Evolutionary conservation across 2,329 filamentous ascomycete genomes (phyloP).

Genomic region (Tolypocladium pustulatum): DNA sequence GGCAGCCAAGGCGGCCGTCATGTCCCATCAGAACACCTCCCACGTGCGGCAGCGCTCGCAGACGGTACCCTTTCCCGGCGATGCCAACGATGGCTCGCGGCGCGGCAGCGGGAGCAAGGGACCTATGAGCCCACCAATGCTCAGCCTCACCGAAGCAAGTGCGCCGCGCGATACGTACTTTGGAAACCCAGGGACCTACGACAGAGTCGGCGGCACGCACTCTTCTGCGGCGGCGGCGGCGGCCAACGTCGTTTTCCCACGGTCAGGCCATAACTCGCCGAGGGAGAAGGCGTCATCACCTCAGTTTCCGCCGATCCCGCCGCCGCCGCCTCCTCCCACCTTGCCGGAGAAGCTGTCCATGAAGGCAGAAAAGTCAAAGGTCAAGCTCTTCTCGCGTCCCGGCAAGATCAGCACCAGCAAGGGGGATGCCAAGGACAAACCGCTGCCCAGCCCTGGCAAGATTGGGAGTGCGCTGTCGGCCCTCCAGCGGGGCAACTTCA

Average conservation of each 20-base stretch:
- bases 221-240: slow-evolving; percentile 53
- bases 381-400: slow-evolving; percentile 71
- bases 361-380: slow-evolving; percentile 62
- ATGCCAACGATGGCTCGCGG: slow-evolving; percentile 31
- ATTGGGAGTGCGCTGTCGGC: slow-evolving; percentile 56
- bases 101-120: slow-evolving; percentile 34
- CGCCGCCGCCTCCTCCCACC: slow-evolving; percentile 26
- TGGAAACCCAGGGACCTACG: slow-evolving; percentile 38
- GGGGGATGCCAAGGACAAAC: slow-evolving; percentile 54
- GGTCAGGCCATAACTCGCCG: slow-evolving; percentile 46
- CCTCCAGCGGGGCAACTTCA: slow-evolving; percentile 55
- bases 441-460: slow-evolving; percentile 63
- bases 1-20: slow-evolving; percentile 67
- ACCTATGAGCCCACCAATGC: slow-evolving; percentile 49
- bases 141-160: slow-evolving; percentile 56
- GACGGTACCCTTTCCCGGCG: slow-evolving; percentile 52
- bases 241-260: slow-evolving; percentile 63
- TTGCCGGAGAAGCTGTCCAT: slow-evolving; percentile 43
- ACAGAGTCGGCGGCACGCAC: slow-evolving; percentile 43
- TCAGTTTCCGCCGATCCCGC: slow-evolving; percentile 26
- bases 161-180: slow-evolving; percentile 47
- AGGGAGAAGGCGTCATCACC: slow-evolving; percentile 24
- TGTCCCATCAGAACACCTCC: slow-evolving; percentile 45
- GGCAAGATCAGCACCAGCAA: slow-evolving; percentile 61
- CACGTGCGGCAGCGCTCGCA: slow-evolving; percentile 60